Evolutionary conservation across 2,329 filamentous ascomycete species (phyloP).

Genomic region (Alternaria sp.): DNA sequence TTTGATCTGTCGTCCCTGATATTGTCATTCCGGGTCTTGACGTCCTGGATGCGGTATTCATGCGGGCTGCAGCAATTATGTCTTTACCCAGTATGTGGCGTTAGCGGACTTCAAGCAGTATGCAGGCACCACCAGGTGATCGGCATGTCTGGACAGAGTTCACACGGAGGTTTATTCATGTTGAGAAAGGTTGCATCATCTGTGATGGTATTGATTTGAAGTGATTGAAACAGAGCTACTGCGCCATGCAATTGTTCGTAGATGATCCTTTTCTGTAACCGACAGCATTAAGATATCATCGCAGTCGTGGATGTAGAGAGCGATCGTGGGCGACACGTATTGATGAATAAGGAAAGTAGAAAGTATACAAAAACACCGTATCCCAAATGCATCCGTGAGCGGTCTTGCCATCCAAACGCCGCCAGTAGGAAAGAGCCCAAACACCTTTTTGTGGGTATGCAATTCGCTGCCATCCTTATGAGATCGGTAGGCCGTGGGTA

Average conservation of each 20-base stretch:
- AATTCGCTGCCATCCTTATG: slow-evolving; percentile 17
- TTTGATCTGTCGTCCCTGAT: not conserved
- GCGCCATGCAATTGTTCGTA: slow-evolving; percentile 6
- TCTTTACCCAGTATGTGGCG: not conserved
- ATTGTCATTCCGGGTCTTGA: not conserved
- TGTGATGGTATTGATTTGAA: not conserved
- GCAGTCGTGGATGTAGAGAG: slow-evolving; percentile 17
- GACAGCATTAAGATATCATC: slow-evolving; percentile 19
- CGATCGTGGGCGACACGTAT: slow-evolving; percentile 2
- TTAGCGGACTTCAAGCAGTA: not conserved
- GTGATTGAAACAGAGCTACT: not conserved
- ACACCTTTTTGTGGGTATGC: slow-evolving; percentile 26
- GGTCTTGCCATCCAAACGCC: slow-evolving; percentile 11
- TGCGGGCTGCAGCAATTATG: not conserved
- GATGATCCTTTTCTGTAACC: slow-evolving; percentile 18
- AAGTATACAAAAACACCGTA: slow-evolving; percentile 14
- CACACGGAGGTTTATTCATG: not conserved
- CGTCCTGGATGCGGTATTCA: not conserved
- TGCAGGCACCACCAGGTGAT: not conserved
- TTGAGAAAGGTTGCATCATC: not conserved
- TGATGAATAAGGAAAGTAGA: slow-evolving; percentile 2
- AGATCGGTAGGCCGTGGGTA: slow-evolving; percentile 23
- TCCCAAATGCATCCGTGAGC: slow-evolving; percentile 17
- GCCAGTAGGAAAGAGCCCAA: slow-evolving; percentile 9
- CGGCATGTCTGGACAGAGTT: not conserved